Conservation (phyloP, 2,329 filamentous ascomycete species). For the Trichoderma citrinoviride region DNA sequence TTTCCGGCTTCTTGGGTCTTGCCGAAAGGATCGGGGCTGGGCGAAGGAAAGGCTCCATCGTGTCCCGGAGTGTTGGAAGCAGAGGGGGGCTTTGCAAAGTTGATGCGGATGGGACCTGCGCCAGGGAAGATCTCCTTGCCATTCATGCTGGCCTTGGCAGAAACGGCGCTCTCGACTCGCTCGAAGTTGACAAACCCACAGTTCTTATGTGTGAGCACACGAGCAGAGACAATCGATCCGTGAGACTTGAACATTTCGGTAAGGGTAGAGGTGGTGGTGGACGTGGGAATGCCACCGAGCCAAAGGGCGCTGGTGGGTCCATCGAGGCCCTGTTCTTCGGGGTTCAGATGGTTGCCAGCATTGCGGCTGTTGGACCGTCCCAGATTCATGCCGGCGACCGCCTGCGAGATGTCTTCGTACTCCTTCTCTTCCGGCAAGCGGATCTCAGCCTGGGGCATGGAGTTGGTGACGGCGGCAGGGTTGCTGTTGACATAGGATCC, state of each 20-base stretch:
- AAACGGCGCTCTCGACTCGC: conserved; percentile 82
- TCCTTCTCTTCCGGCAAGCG: conserved; percentile 71
- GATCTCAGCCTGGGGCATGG: conserved; percentile 72
- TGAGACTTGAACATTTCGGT: conserved; percentile 95
- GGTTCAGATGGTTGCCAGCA: conserved; percentile 64
- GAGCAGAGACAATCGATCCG: conserved; percentile 83
- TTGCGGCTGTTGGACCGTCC: conserved; percentile 63
- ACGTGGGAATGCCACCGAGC: conserved; percentile 96
- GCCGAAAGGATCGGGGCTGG: conserved; percentile 81
- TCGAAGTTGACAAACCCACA: conserved; percentile 99
- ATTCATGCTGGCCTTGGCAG: conserved; percentile 83
- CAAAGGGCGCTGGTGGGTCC: conserved; percentile 90
- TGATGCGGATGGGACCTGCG: conserved; percentile 89
- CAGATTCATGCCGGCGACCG: conserved; percentile 77
- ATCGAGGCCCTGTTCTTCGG: conserved; percentile 78
- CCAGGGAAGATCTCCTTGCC: conserved; percentile 98
- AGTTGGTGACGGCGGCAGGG: conserved; percentile 64
- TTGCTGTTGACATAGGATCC: conserved; percentile 73
- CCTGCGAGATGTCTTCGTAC: conserved; percentile 76
- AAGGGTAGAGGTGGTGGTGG: conserved; percentile 91
- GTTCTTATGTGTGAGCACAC: conserved; percentile 97
- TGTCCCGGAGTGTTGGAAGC: conserved; percentile 85
- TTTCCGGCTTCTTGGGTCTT: conserved; percentile 51
- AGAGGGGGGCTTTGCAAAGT: conserved; percentile 94
- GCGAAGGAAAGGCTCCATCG: conserved; percentile 83